Conservation (phyloP, 768 basidiomycete species). For the Trametes villosa region DNA sequence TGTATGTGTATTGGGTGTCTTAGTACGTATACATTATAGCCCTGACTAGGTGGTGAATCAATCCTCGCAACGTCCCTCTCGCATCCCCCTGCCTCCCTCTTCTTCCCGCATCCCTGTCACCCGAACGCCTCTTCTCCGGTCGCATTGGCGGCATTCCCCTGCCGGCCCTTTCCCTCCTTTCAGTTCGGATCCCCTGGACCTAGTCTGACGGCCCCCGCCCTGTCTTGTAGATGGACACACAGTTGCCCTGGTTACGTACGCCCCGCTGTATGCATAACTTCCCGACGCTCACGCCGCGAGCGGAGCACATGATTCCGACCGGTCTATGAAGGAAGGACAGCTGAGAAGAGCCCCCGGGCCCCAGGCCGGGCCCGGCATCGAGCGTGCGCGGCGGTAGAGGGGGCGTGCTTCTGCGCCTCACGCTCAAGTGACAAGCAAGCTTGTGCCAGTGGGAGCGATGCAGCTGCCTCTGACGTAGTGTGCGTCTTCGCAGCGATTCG, state of each 20-base stretch:
- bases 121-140: background rate
- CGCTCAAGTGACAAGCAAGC: too few relatives aligned
- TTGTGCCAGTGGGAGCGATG: background rate
- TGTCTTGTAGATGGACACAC: constrained; percentile 10
- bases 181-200: background rate
- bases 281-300: background rate
- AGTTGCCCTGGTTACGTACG: constrained; percentile 15
- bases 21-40: constrained; percentile 24
- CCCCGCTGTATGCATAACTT: constrained; percentile 15
- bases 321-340: too few relatives aligned
- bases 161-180: background rate
- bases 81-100: background rate
- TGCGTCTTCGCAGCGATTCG: background rate
- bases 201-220: background rate
- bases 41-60: background rate
- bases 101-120: background rate
- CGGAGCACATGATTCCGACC: background rate
- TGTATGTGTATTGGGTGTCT: constrained; percentile 18
- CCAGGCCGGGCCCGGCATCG: too few relatives aligned
- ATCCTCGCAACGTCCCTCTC: background rate
- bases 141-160: background rate
- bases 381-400: too few relatives aligned
- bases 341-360: too few relatives aligned
- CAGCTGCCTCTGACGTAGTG: background rate
- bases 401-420: too few relatives aligned